These are phyloP conservation scores for Nidula niveotomentosa DNA, from an alignment of 1,284 basidiomycete species.

Conservation along the genomic window DNA sequence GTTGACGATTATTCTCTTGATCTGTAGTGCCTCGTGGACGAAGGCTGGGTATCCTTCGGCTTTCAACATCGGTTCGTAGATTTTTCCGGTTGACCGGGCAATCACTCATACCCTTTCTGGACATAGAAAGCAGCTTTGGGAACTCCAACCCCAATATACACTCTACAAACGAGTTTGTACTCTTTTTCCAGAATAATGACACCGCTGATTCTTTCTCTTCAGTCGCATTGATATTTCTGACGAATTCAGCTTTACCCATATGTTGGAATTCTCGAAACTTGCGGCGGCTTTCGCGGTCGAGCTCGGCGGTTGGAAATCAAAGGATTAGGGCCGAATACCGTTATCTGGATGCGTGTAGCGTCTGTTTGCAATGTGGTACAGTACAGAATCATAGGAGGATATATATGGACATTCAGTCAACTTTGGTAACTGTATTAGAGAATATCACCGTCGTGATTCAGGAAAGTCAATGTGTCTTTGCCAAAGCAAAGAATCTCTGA, in stretches of 20 bases:
- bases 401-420: not conserved
- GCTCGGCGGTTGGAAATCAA: constrained; percentile 53
- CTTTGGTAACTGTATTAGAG: not conserved
- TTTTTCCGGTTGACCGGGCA: constrained; percentile 7
- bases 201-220: constrained; percentile 6
- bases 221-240: constrained; percentile 82
- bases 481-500: not conserved
- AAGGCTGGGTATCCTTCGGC: constrained; percentile 85
- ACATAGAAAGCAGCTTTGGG: constrained; percentile 66
- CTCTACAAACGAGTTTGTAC: constrained; percentile 70
- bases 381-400: too few relatives aligned
- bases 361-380: too few relatives aligned
- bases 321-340: not conserved
- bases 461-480: not conserved
- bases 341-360: not conserved
- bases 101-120: constrained; percentile 8
- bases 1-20: constrained; percentile 15
- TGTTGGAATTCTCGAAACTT: constrained; percentile 89
- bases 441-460: not conserved
- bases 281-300: constrained; percentile 85
- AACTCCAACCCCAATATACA: constrained; percentile 86
- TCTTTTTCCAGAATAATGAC: constrained; percentile 5
- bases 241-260: constrained; percentile 85
- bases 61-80: constrained; percentile 75
- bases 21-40: constrained; percentile 74